A percentile compares a stretch with the other conserved stretches of the same genome.
phyloP scores from a whole-genome alignment of 2,329 filamentous ascomycete genomes.

The Fusarium marasasianum region DNA sequence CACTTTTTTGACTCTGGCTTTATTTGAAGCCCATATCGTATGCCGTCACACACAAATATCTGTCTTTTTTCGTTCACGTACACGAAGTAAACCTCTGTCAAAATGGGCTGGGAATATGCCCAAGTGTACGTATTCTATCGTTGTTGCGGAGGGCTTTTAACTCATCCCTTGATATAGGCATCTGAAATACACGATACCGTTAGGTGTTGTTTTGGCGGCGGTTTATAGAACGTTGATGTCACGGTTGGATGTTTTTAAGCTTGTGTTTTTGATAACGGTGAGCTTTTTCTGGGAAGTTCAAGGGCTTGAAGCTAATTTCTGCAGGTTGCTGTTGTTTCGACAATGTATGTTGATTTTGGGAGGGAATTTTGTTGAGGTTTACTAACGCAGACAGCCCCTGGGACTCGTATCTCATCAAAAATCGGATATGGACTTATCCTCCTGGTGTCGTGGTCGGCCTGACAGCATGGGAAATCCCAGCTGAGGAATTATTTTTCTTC shows the following conservation, averaged over 20 bases:
- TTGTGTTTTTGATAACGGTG: constrained; percentile 32
- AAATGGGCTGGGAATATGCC: constrained; percentile 38
- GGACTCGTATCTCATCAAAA: constrained; percentile 78
- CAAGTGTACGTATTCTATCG: constrained; percentile 26
- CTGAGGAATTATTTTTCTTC: constrained; percentile 82
- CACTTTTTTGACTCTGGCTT: neutral
- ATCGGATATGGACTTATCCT: constrained; percentile 77
- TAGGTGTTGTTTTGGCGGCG: constrained; percentile 15
- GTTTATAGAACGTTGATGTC: constrained; percentile 32
- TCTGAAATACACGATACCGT: constrained; percentile 38
- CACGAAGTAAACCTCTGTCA: constrained; percentile 20
- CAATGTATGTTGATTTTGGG: constrained; percentile 52
- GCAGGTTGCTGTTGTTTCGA: constrained; percentile 66
- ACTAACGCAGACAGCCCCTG: constrained; percentile 60
- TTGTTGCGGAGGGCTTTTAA: neutral
- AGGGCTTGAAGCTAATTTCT: neutral
- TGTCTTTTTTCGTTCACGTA: neutral
- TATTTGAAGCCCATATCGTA: neutral
- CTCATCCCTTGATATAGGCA: constrained; percentile 22
- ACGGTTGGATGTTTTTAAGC: constrained; percentile 25
- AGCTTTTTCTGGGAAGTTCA: accelerated
- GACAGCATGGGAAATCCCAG: constrained; percentile 70
- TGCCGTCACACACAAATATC: neutral
- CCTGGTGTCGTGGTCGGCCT: constrained; percentile 69
- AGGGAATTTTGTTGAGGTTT: neutral